Conservation (phyloP, 169 alveolate species). For the Babesia caballi region DNA sequence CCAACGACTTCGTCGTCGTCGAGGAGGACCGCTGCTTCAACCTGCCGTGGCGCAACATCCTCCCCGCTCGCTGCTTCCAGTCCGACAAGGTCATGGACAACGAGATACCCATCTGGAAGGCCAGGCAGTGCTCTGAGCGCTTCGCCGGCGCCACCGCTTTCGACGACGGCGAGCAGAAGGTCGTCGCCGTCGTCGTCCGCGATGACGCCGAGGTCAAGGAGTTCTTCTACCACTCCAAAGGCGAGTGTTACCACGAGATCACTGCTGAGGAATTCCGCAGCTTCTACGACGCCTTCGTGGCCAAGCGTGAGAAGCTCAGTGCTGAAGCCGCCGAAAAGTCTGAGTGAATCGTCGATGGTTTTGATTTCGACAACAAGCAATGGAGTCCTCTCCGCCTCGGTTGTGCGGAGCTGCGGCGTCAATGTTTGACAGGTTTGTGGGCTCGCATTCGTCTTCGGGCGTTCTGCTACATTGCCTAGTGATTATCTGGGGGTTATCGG, state of each 20-base stretch:
- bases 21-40: neutral
- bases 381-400: no score
- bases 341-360: no score
- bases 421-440: no score
- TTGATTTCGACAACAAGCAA: no score
- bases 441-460: no score
- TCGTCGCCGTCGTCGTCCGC: neutral
- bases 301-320: neutral
- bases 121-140: neutral
- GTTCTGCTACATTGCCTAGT: no score
- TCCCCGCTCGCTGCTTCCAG: neutral
- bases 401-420: no score
- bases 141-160: conserved; percentile 6
- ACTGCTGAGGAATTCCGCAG: neutral
- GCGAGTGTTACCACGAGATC: neutral
- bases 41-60: neutral
- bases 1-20: neutral
- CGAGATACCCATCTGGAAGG: neutral
- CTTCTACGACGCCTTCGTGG: neutral
- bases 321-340: no score
- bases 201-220: neutral
- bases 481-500: no score
- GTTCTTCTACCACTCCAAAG: neutral
- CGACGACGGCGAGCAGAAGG: conserved; percentile 1
- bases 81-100: neutral